Evolutionary conservation across 441 rosid genomes (phyloP).

Genomic region (Populus hybrid): DNA sequence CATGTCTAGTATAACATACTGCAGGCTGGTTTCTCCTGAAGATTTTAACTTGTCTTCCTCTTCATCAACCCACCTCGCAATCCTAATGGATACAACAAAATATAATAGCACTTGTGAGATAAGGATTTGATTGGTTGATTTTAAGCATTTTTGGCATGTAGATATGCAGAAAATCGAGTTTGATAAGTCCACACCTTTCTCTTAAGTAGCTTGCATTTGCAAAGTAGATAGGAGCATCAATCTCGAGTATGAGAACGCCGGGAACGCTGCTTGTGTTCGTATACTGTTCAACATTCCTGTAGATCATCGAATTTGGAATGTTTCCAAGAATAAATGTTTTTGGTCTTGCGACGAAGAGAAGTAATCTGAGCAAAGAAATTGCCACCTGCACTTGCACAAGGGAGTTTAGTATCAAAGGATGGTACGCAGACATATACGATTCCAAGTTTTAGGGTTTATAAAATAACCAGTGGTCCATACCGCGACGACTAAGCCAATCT

Average conservation of each 20-base stretch:
- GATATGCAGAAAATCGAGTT: neutral
- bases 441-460: neutral
- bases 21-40: conserved; percentile 51
- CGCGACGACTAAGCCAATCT: conserved; percentile 68
- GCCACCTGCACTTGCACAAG: conserved; percentile 56
- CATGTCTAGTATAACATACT: conserved; percentile 76
- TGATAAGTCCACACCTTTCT: conserved; percentile 53
- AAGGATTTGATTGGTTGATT: neutral
- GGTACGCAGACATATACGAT: neutral
- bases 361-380: conserved; percentile 63
- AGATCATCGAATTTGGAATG: conserved; percentile 68
- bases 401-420: neutral
- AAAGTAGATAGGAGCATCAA: conserved; percentile 93
- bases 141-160: neutral
- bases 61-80: conserved; percentile 84
- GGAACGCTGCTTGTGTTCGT: conserved; percentile 54
- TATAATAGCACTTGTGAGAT: neutral
- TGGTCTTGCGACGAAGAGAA: conserved; percentile 89
- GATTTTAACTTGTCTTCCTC: conserved; percentile 74
- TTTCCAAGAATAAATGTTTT: conserved; percentile 69
- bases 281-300: conserved; percentile 82
- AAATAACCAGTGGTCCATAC: conserved; percentile 26
- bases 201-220: conserved; percentile 85
- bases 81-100: conserved; percentile 34
- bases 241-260: conserved; percentile 75